A percentile compares a stretch with the other conserved stretches of the same genome.
phyloP scores from a whole-genome alignment of 2,329 filamentous ascomycete species.

The Achaetomium macrosporum region DNA sequence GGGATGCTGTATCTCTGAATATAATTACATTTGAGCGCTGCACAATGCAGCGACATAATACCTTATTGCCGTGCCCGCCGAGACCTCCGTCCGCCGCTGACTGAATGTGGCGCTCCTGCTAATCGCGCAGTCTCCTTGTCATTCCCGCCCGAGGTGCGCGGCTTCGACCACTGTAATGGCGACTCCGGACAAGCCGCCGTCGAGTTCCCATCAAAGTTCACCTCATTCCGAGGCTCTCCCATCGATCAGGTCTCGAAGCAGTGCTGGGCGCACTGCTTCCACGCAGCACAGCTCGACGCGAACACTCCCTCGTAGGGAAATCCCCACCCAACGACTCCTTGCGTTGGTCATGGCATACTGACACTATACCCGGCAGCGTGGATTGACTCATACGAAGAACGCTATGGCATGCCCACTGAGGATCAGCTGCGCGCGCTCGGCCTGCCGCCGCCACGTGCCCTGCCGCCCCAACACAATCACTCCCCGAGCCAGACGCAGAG shows the following conservation, averaged over 20 bases:
- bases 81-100: not conserved
- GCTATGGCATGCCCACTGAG: conserved; percentile 34
- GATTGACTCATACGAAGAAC: conserved; percentile 44
- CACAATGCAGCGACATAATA: conserved; percentile 11
- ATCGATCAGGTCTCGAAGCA: conserved; percentile 17
- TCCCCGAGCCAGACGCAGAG: conserved; percentile 35
- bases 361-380: conserved; percentile 34
- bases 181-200: conserved; percentile 15
- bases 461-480: conserved; percentile 38
- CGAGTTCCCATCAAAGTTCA: conserved; percentile 20
- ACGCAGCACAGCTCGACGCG: conserved; percentile 14
- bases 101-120: not conserved
- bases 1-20: not conserved
- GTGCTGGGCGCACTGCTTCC: conserved; percentile 5
- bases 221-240: conserved; percentile 19
- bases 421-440: conserved; percentile 37
- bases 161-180: conserved; percentile 15
- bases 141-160: not conserved
- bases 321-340: not conserved
- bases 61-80: not conserved
- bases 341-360: conserved; percentile 8
- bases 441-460: conserved; percentile 34
- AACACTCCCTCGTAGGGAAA: conserved; percentile 28
- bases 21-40: not conserved
- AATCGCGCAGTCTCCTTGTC: not conserved